phyloP scores from a whole-genome alignment of 805 yeast genomes.

The Ascoidea rubescens region DNA sequence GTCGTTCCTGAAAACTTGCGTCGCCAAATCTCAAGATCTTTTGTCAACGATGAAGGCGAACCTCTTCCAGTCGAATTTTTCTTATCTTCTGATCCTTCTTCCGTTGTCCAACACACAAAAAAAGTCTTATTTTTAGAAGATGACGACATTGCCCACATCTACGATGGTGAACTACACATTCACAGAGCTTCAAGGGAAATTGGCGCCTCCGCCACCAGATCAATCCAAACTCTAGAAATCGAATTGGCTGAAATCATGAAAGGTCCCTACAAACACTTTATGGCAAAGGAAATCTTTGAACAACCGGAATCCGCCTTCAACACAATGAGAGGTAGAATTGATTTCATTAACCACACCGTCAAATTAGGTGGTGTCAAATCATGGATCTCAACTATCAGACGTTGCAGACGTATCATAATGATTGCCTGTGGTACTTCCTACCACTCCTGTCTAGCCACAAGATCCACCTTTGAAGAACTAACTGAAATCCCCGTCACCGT shows the following conservation, averaged over 20 bases:
- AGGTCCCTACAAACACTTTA: slow-evolving; percentile 90
- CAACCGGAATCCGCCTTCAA: slow-evolving; percentile 97
- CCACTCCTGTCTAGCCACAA: slow-evolving; percentile 94
- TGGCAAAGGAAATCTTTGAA: slow-evolving; percentile 98
- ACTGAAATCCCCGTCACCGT: slow-evolving; percentile 90
- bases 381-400: slow-evolving; percentile 76
- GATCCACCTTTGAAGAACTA: slow-evolving; percentile 91
- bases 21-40: slow-evolving; percentile 92
- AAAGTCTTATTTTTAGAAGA: slow-evolving; percentile 94
- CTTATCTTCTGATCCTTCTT: slow-evolving; percentile 92
- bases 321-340: slow-evolving; percentile 99
- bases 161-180: slow-evolving; percentile 95
- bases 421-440: slow-evolving; percentile 99
- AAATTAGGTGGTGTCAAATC: slow-evolving; percentile 83
- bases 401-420: slow-evolving; percentile 93
- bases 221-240: slow-evolving; percentile 92
- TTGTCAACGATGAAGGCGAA: slow-evolving; percentile 81
- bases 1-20: slow-evolving; percentile 49
- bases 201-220: slow-evolving; percentile 86
- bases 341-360: slow-evolving; percentile 65
- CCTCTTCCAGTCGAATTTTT: slow-evolving; percentile 94
- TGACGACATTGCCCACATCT: slow-evolving; percentile 96
- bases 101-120: slow-evolving; percentile 92
- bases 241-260: slow-evolving; percentile 97
- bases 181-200: slow-evolving; percentile 88